phyloP scores from a whole-genome alignment of 306 rosid species.

The Cicer arietinum region DNA sequence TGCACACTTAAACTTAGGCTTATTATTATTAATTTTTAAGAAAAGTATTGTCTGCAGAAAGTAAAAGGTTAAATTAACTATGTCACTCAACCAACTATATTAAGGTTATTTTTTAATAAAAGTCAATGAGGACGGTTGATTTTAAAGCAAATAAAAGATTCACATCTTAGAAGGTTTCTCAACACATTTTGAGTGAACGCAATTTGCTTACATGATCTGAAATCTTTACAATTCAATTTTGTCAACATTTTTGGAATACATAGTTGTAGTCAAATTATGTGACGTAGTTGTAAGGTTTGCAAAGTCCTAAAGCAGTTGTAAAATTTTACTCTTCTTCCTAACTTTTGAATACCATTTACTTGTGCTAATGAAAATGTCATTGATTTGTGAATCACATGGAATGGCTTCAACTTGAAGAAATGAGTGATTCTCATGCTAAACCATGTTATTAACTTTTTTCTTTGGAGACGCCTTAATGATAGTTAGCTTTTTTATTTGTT shows the following conservation, averaged over 20 bases:
- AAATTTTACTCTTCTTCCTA: not conserved
- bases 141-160: slow-evolving; percentile 28
- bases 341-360: slow-evolving; percentile 24
- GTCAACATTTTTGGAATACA: slow-evolving; percentile 3
- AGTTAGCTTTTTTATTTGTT: not conserved
- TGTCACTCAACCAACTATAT: slow-evolving; percentile 27
- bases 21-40: not conserved
- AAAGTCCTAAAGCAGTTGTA: slow-evolving; percentile 5
- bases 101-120: slow-evolving; percentile 6
- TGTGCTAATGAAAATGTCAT: not conserved
- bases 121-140: slow-evolving; percentile 43
- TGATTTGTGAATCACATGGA: slow-evolving; percentile 39
- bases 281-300: slow-evolving; percentile 22
- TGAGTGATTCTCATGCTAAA: not conserved
- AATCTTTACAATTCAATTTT: slow-evolving; percentile 1
- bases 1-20: not conserved
- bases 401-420: slow-evolving; percentile 30
- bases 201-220: not conserved
- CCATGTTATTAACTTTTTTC: not conserved
- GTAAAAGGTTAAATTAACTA: slow-evolving; percentile 24
- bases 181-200: not conserved
- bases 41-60: not conserved
- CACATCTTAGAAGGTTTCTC: not conserved
- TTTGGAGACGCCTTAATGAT: too few species aligned
- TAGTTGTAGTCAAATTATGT: not conserved